Evolutionary conservation across 805 yeast species (phyloP).

Genomic region (Hanseniaspora singularis): DNA sequence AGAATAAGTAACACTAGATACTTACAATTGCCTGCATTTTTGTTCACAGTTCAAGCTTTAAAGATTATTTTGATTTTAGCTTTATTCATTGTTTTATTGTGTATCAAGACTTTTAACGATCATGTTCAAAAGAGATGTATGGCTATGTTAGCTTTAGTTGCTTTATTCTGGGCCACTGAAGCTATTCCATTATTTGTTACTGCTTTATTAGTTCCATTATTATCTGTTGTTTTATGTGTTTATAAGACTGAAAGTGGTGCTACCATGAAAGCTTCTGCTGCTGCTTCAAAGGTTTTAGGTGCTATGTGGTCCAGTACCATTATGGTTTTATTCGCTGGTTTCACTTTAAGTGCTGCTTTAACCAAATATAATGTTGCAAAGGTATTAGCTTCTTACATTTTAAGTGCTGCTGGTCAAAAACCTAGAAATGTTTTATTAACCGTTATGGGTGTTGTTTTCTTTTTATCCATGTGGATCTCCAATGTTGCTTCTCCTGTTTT

Average conservation of each 20-base stretch:
- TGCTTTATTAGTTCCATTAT: constrained; percentile 67
- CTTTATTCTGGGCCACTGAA: constrained; percentile 90
- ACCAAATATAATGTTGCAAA: constrained; percentile 84
- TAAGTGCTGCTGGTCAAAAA: constrained; percentile 68
- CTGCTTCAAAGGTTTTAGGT: constrained; percentile 55
- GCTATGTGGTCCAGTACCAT: constrained; percentile 94
- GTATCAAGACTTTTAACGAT: constrained; percentile 52
- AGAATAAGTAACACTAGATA: constrained; percentile 27
- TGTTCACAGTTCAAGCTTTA: constrained; percentile 37
- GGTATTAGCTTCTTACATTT: constrained; percentile 71
- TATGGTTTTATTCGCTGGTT: constrained; percentile 80
- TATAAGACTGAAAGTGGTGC: constrained; percentile 41
- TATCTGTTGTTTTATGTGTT: constrained; percentile 60
- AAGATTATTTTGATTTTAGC: constrained; percentile 39
- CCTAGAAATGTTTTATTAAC: constrained; percentile 67
- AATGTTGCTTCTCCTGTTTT: constrained; percentile 95
- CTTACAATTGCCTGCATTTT: constrained; percentile 36
- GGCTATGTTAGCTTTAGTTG: constrained; percentile 49
- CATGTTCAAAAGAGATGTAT: constrained; percentile 49
- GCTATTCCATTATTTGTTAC: constrained; percentile 90
- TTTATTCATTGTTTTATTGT: constrained; percentile 43
- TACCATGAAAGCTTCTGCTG: constrained; percentile 52
- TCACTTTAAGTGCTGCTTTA: constrained; percentile 84
- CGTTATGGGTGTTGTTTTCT: constrained; percentile 73
- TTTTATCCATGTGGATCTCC: constrained; percentile 88